Evolutionary conservation across 768 basidiomycete species (phyloP), one percentile per base, ranked within the genome.

Genomic region (Naganishia onofrii): DNA sequence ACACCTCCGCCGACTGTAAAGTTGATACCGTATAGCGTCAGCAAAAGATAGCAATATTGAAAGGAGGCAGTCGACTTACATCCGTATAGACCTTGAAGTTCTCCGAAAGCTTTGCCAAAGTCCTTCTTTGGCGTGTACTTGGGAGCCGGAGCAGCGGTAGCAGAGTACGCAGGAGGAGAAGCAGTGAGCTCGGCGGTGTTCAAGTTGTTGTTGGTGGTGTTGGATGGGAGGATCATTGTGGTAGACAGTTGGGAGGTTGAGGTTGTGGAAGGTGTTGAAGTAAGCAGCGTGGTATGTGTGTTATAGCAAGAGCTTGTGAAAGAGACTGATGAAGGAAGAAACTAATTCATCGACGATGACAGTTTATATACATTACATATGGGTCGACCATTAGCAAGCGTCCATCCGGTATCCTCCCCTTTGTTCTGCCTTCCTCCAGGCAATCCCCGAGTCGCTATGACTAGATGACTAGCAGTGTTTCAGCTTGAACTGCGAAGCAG

Each of bases 51-150:
- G 60, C 31, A 13, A 19, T 17, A 29, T 23, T 7, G 5, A 3
- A 42, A 1, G 60, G 13, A 42, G 15, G 15, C 8, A 15, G 28
- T n/a, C 26, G 32, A 63, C 60, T 63, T 44, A 63, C 60, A 63
- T 63, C 60, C 60, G 60, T 63, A 63, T 23, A 19, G 38, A 29
- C 60, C 42, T 44, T 63, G 60, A 23, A 63, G 60, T 13, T 63
- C 60, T 21, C 38, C 60, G 28, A 63, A 44, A 42, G 60, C 60
- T 26, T 42, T 42, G 42, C 38, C n/a, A 26, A 34, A 63, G 60
- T 63, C 60, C 60, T 63, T 63, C 60, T 36, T 63, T n/a, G 60
- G 60, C 32, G 38, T 63, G 60, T 63, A 63, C 38, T 26, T 42
- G 36, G 60, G 38, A 26, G 60, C 60, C 23, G 60, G 38, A 42